These are phyloP conservation scores for Bothriochloa decipiens DNA, from an alignment of 176 grass and related monocot species.

Conservation along the genomic window DNA sequence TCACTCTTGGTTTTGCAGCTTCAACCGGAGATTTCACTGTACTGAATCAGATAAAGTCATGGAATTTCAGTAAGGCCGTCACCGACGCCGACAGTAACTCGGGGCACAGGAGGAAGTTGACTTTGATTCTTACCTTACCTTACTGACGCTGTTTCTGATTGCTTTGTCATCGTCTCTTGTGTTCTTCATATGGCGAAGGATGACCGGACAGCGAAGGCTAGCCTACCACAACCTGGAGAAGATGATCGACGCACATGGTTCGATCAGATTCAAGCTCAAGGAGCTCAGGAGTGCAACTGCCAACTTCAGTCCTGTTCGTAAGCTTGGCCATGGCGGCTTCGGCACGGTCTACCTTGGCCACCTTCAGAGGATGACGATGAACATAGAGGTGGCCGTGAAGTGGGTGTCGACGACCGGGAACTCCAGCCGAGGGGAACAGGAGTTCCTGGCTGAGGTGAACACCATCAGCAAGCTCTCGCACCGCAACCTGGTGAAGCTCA, in stretches of 20 bases:
- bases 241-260: constrained; percentile 48
- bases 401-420: constrained; percentile 9
- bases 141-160: background rate
- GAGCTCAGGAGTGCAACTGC: constrained; percentile 46
- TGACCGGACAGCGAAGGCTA: constrained; percentile 12
- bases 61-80: constrained; percentile 33
- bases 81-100: background rate
- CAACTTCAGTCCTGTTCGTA: constrained; percentile 34
- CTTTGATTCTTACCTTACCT: background rate
- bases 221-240: constrained; percentile 53
- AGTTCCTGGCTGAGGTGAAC: constrained; percentile 69
- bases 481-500: constrained; percentile 64
- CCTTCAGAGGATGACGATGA: constrained; percentile 10
- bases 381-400: constrained; percentile 57
- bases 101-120: background rate
- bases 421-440: constrained; percentile 41
- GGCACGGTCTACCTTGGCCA: constrained; percentile 57
- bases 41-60: constrained; percentile 36
- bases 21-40: constrained; percentile 20
- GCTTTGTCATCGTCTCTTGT: background rate
- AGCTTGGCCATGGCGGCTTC: constrained; percentile 51
- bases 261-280: constrained; percentile 38
- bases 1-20: constrained; percentile 31
- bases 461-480: constrained; percentile 69
- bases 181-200: constrained; percentile 8